Percentiles rank a stretch among this genome's conserved stretches.
These are phyloP conservation scores for Cladophialophora bantiana DNA, from an alignment of 2,329 filamentous ascomycete genomes.

Conservation along the genomic window DNA sequence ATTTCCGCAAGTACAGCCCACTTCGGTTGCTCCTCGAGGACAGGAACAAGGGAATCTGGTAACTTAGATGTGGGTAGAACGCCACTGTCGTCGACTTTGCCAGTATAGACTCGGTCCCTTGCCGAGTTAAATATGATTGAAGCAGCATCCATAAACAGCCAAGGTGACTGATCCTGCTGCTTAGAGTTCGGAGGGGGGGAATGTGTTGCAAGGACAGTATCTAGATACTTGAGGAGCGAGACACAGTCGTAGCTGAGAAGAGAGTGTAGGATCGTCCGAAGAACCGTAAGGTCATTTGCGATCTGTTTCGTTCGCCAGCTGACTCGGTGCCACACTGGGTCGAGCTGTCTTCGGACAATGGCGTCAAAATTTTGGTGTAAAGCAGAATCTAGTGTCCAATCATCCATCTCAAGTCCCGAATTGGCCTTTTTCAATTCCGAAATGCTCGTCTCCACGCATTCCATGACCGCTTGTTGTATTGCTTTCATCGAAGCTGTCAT, in stretches of 20 bases:
- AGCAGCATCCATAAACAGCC: slow-evolving; percentile 94
- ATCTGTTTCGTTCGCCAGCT: slow-evolving; percentile 96
- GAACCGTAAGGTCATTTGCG: slow-evolving; percentile 82
- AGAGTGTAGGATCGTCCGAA: slow-evolving; percentile 80
- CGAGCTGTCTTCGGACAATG: slow-evolving; percentile 84
- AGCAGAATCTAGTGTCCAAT: slow-evolving; percentile 95
- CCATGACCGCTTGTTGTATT: slow-evolving; percentile 92
- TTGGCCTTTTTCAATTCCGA: slow-evolving; percentile 92
- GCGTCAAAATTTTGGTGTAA: slow-evolving; percentile 91
- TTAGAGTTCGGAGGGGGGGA: slow-evolving; percentile 87
- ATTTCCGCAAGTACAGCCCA: slow-evolving; percentile 90
- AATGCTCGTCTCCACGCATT: slow-evolving; percentile 95
- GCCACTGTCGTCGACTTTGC: slow-evolving; percentile 68
- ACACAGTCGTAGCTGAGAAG: slow-evolving; percentile 88
- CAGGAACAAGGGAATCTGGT: slow-evolving; percentile 72
- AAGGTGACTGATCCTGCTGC: slow-evolving; percentile 87
- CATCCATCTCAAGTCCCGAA: slow-evolving; percentile 88
- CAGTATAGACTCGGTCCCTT: slow-evolving; percentile 83
- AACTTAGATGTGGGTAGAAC: slow-evolving; percentile 57
- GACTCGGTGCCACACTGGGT: slow-evolving; percentile 96
- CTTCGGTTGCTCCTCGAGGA: slow-evolving; percentile 93
- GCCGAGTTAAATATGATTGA: slow-evolving; percentile 93
- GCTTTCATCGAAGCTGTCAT: slow-evolving; percentile 95
- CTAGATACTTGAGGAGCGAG: slow-evolving; percentile 88
- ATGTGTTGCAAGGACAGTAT: slow-evolving; percentile 91